Conservation (phyloP, 805 yeast species). For the Metschnikowia matae region DNA sequence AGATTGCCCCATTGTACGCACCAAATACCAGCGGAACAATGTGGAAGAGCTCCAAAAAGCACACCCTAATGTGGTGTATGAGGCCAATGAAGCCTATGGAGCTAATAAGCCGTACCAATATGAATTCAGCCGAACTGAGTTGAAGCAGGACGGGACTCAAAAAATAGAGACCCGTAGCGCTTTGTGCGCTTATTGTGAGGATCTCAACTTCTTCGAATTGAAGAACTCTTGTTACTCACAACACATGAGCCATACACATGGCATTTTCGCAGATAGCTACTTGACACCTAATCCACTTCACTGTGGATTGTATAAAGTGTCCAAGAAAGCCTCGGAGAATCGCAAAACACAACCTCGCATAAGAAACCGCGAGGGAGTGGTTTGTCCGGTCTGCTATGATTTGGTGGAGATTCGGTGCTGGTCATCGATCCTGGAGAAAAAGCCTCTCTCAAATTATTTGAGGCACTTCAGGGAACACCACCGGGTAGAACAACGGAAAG, state of each 20-base stretch:
- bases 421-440: slow-evolving; percentile 14
- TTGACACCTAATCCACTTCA: slow-evolving; percentile 29
- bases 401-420: slow-evolving; percentile 21
- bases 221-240: slow-evolving; percentile 33
- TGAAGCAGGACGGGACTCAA: slow-evolving; percentile 6
- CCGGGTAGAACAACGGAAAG: slow-evolving; percentile 9
- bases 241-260: slow-evolving; percentile 34
- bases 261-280: slow-evolving; percentile 27
- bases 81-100: slow-evolving; percentile 8
- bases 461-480: slow-evolving; percentile 17
- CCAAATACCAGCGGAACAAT: not conserved
- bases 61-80: slow-evolving; percentile 10
- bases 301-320: slow-evolving; percentile 18
- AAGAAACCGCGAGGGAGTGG: slow-evolving; percentile 22
- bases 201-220: slow-evolving; percentile 25
- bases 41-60: slow-evolving; percentile 3
- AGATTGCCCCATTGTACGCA: too few species aligned
- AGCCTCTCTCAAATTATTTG: slow-evolving; percentile 18
- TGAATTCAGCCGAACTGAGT: slow-evolving; percentile 15
- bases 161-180: slow-evolving; percentile 26
- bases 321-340: slow-evolving; percentile 16
- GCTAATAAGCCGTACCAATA: slow-evolving; percentile 15
- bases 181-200: slow-evolving; percentile 34
- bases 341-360: slow-evolving; percentile 22
- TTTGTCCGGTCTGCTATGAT: slow-evolving; percentile 28